Evolutionary conservation across 371 early-diverging fungal genomes (phyloP), one percentile per base, ranked within the genome.

Genomic region (Mucor saturninus): DNA sequence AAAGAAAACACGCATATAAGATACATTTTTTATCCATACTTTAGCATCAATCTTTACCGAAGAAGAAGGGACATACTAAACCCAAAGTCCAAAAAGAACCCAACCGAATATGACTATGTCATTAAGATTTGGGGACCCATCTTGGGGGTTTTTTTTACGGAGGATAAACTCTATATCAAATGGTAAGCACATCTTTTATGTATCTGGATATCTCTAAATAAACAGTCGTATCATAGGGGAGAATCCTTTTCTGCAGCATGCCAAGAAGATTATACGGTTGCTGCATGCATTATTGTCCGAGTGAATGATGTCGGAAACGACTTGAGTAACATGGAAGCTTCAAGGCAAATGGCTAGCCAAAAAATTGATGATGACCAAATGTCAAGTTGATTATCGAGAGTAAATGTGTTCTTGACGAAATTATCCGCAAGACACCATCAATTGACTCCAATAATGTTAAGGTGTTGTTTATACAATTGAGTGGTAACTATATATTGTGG

Each of bases 291-390:
- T 13, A 58, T 58, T 28, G 38, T 50, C n/a, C 28, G 13, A 50
- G 43, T 49, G 5, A 49, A 49, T 35, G 50, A 30, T 4, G 10
- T 30, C 6, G 39, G 15, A 50, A 39, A 37, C 30, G 50, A 48
- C 38, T 21, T 58, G 39, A 4, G 14, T 21, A 38, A 58, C 28
- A 28, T 58, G 28, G 49, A 58, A 29, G 49, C 59, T 6, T 11
- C 59, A 13, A 21, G 59, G 15, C 9, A 58, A 13, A 31, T 58
- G 38, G 5, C 32, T 5, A 58, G 43, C 39, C 59, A 50, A 38
- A 58, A 58, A 38, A 49, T 38, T 7, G 38, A 58, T 38, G 50
- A 58, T 26, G 59, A 58, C 26, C 39, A 21, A n/a, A 50, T 49
- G 13, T 58, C 2, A 58, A 49, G 14, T 28, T 58, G 0, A 38